phyloP scores from a whole-genome alignment of 768 basidiomycete genomes.

The Phaffia tasmanica region DNA sequence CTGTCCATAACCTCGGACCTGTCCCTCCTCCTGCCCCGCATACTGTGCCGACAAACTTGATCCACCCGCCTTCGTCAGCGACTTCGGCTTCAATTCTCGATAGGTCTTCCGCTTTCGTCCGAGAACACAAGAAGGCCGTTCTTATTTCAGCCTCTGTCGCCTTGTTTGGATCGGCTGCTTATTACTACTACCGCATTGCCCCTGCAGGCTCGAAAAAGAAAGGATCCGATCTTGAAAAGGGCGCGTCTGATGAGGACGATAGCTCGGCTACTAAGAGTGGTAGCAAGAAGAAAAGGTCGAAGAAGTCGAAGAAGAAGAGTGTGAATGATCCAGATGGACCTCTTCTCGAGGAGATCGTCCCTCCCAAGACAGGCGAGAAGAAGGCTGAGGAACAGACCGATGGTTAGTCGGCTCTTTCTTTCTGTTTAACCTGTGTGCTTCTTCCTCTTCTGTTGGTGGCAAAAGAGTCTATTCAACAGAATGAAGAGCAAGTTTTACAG shows the following conservation, averaged over 20 bases:
- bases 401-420: background rate
- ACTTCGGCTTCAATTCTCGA: slow-evolving; percentile 5
- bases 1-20: slow-evolving; percentile 12
- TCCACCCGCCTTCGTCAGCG: background rate
- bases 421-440: too few relatives aligned
- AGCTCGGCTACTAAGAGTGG: slow-evolving; percentile 15
- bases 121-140: slow-evolving; percentile 4
- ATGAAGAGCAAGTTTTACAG: too few relatives aligned
- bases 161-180: slow-evolving; percentile 5
- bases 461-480: too few relatives aligned
- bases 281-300: slow-evolving; percentile 21
- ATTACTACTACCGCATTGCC: slow-evolving; percentile 5
- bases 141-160: slow-evolving; percentile 6
- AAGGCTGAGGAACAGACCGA: background rate
- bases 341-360: slow-evolving; percentile 21
- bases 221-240: background rate
- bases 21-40: background rate
- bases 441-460: too few relatives aligned
- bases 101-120: background rate
- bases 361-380: slow-evolving; percentile 6
- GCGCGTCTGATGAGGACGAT: background rate
- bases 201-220: background rate
- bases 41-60: background rate
- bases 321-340: slow-evolving; percentile 24
- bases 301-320: slow-evolving; percentile 13